Evolutionary conservation across 805 yeast genomes (phyloP), one percentile per base, ranked within the genome.

Genomic region (Candida mattraensis): DNA sequence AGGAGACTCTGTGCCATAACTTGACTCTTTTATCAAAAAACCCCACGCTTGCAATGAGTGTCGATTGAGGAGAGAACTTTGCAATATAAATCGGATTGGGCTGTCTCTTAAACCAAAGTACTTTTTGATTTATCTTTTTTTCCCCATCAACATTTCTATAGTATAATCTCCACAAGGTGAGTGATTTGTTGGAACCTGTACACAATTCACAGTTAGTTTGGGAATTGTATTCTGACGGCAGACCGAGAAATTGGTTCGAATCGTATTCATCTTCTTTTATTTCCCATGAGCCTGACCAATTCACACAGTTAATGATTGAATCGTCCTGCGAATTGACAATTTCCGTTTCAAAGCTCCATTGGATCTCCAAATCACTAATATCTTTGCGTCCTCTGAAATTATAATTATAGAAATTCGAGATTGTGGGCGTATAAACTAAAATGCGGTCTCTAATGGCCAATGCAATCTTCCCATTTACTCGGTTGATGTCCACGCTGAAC

Each of bases 1-100:
- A 85, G 6, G 83, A 73, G 6, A 78, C 67, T 33, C 96, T 65
- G 35, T 79, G 70, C 95, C 96, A 89, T 2, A 87, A 67, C 53
- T 86, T 87, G 18, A 86, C 78, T 10, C 83, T 64, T 22, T 68
- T 67, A 55, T 87, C 95, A 54, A 71, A 75, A 25, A 64, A 65
- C 0, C 84, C 80, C 24, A 74, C 69, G 31, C 82, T 72, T 7
- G 88, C 83, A 14, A 88, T 76, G 28, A 80, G 67, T 33, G 72
- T 71, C 0, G 87, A 76, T 45, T 84, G 83, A n/a, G 75, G 77
- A 0, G 95, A 76, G 16, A 85, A 72, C 19, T 68, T 64, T 4
- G 80, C 72, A 30, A 64, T 48, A 43, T 72, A 73, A 1, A 82
- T 78, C 0, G 89, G 83, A 18, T 68, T 68, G 0, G 91, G 78